Percentiles rank a stretch among this genome's conserved stretches.
Conservation (phyloP, 306 rosid species). For the Glycyrrhiza uralensis region DNA sequence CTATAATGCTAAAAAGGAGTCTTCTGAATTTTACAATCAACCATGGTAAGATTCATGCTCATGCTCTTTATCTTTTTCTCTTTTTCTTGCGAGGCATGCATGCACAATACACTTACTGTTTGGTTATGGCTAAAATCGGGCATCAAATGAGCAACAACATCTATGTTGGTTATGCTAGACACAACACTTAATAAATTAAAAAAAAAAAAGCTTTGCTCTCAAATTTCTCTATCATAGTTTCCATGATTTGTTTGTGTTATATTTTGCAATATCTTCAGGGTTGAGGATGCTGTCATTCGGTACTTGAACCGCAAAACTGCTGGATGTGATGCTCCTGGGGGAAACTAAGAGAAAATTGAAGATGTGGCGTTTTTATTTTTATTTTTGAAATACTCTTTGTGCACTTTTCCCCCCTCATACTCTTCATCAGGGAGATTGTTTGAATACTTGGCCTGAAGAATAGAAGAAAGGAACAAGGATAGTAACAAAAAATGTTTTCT, state of each 20-base stretch:
- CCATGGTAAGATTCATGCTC: constrained; percentile 56
- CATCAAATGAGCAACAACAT: background rate
- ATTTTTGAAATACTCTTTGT: background rate
- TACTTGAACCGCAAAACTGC: constrained; percentile 80
- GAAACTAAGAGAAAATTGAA: constrained; percentile 36
- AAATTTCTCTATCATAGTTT: background rate
- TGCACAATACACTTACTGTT: background rate
- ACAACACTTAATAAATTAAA: background rate
- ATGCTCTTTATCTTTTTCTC: background rate
- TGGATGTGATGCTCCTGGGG: constrained; percentile 52
- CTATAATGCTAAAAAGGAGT: constrained; percentile 49
- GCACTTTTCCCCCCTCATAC: background rate
- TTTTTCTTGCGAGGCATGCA: constrained; percentile 1
- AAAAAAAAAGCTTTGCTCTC: background rate
- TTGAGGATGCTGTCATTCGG: constrained; percentile 80
- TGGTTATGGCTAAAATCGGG: background rate
- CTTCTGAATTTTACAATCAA: constrained; percentile 63
- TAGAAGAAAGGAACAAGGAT: constrained; percentile 6
- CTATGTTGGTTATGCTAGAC: background rate
- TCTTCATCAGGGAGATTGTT: background rate
- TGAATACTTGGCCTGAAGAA: background rate
- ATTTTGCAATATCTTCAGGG: constrained; percentile 49
- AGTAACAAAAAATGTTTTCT: background rate
- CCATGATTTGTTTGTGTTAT: background rate
- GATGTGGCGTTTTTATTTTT: constrained; percentile 12